Conservation (phyloP, 2,329 filamentous ascomycete genomes). For the Sclerotinia nivalis region DNA sequence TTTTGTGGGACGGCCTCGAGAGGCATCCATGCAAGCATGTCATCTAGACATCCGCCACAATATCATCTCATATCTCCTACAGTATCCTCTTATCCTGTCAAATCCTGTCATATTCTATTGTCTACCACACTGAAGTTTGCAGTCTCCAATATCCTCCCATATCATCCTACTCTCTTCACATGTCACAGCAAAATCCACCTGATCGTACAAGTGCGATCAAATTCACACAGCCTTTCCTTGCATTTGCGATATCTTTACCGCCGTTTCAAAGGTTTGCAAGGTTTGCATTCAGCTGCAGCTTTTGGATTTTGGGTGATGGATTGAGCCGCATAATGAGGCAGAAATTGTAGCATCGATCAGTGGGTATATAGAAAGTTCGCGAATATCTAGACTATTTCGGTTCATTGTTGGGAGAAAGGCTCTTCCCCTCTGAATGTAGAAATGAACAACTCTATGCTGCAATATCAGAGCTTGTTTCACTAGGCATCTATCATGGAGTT, state of each 20-base stretch:
- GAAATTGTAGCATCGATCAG: background rate
- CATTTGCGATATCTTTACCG: conserved; percentile 16
- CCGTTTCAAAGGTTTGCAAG: background rate
- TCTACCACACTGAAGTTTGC: background rate
- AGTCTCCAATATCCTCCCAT: background rate
- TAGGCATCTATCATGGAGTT: background rate
- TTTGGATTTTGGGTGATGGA: background rate
- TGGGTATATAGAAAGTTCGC: background rate
- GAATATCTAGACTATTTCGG: background rate
- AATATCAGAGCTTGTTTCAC: background rate
- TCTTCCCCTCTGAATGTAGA: background rate
- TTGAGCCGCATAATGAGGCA: conserved; percentile 15
- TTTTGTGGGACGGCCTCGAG: conserved; percentile 3
- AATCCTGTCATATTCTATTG: background rate
- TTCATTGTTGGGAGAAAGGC: background rate
- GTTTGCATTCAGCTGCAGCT: background rate
- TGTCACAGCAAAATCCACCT: background rate
- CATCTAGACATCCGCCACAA: conserved; percentile 1
- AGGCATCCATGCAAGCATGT: conserved; percentile 2
- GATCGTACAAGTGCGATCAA: background rate
- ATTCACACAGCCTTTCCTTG: background rate
- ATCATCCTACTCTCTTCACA: background rate
- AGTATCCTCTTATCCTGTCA: background rate
- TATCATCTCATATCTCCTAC: background rate
- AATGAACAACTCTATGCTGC: background rate